Evolutionary conservation across 805 yeast genomes (phyloP).

Genomic region (Peterozyma toletana): DNA sequence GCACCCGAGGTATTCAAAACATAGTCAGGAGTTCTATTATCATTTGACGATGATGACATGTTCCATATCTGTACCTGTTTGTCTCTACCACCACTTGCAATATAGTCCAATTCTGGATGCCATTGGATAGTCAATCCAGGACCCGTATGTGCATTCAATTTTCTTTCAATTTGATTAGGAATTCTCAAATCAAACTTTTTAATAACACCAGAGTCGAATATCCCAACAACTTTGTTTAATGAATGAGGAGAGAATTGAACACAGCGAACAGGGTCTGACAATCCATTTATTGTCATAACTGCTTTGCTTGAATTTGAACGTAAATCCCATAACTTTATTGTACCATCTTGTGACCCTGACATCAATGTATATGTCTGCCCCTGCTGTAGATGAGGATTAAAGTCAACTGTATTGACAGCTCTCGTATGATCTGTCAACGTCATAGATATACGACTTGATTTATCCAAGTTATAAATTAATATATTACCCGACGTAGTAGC

Average conservation of each 20-base stretch:
- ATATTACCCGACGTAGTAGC: constrained; percentile 43
- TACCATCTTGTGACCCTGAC: constrained; percentile 77
- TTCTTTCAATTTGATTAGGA: constrained; percentile 54
- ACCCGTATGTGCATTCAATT: constrained; percentile 83
- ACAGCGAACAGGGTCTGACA: constrained; percentile 63
- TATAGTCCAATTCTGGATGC: constrained; percentile 77
- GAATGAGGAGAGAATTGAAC: constrained; percentile 49
- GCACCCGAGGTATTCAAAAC: constrained; percentile 72
- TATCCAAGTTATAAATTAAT: constrained; percentile 20
- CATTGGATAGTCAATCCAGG: constrained; percentile 86
- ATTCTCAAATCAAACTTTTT: constrained; percentile 81
- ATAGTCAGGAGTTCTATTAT: constrained; percentile 51
- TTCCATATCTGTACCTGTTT: constrained; percentile 76
- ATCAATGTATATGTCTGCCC: constrained; percentile 28
- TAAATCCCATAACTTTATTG: constrained; percentile 71
- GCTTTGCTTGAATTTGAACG: constrained; percentile 41
- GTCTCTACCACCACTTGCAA: constrained; percentile 92
- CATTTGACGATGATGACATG: constrained; percentile 31
- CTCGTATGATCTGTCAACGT: constrained; percentile 34
- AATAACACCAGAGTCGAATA: constrained; percentile 86
- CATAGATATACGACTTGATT: constrained; percentile 20
- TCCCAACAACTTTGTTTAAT: constrained; percentile 57
- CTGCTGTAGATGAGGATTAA: constrained; percentile 20
- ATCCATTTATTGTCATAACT: constrained; percentile 43
- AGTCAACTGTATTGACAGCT: constrained; percentile 38